Percentiles rank a stretch among this genome's conserved stretches.
phyloP scores from a whole-genome alignment of 78 protist species.

The Dictyostelium capitatum region DNA sequence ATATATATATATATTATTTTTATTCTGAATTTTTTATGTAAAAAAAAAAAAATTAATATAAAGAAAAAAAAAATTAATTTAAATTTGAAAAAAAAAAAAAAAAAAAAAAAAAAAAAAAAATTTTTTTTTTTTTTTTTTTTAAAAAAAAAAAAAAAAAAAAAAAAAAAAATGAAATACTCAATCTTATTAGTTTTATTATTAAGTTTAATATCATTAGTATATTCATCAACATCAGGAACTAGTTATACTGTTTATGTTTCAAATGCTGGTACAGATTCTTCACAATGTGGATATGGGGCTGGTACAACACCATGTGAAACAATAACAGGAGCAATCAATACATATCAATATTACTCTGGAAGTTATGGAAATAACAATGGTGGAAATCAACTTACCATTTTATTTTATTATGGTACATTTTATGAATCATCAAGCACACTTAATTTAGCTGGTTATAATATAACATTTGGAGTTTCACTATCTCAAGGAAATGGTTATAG shows the following conservation, averaged over 20 bases:
- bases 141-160: constrained; percentile 3
- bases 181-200: background rate
- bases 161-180: background rate
- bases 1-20: too few species aligned
- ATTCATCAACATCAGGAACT: background rate
- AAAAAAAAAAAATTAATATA: too few species aligned
- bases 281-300: background rate
- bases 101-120: too few species aligned
- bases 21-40: too few species aligned
- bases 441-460: background rate
- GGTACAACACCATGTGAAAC: background rate
- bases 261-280: background rate
- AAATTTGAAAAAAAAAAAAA: too few species aligned
- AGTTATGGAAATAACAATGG: too few species aligned
- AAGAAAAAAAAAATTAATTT: too few species aligned
- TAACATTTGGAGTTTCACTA: background rate
- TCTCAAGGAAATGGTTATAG: background rate
- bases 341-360: background rate
- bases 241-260: background rate
- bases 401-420: background rate
- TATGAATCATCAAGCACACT: background rate
- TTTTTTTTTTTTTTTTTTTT: too few species aligned
- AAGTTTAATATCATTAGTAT: background rate
- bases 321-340: background rate
- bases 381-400: background rate